A percentile compares a stretch with the other conserved stretches of the same genome.
Conservation (phyloP, 495 filamentous ascomycete genomes). For the Hypoxylon crocopeplum region DNA sequence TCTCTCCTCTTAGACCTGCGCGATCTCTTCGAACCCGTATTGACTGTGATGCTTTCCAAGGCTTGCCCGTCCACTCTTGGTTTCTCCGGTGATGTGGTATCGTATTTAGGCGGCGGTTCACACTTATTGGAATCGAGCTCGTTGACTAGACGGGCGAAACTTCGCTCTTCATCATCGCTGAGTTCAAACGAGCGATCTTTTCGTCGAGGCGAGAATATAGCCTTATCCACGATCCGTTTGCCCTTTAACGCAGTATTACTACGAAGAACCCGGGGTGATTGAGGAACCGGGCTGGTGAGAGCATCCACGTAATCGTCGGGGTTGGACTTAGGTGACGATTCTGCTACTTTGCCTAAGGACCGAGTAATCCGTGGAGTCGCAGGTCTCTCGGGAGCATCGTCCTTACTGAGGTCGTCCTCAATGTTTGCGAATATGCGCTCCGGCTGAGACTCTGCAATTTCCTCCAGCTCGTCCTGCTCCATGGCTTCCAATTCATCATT, state of each 20-base stretch:
- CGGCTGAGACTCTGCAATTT: background rate
- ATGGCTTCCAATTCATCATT: constrained; percentile 23
- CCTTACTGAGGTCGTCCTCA: background rate
- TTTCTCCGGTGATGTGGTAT: constrained; percentile 34
- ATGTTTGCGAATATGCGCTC: background rate
- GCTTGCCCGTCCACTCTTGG: background rate
- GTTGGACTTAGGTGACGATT: constrained; percentile 46
- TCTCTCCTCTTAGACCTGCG: constrained; percentile 12
- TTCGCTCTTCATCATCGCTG: constrained; percentile 54
- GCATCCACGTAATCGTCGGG: constrained; percentile 56
- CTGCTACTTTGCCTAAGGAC: constrained; percentile 16
- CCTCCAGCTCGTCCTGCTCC: constrained; percentile 5
- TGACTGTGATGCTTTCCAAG: constrained; percentile 29
- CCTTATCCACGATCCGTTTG: background rate
- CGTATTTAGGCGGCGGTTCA: constrained; percentile 24
- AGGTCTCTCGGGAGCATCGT: background rate
- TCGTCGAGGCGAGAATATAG: background rate
- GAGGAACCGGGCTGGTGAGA: constrained; percentile 43
- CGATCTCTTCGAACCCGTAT: constrained; percentile 15
- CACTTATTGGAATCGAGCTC: constrained; percentile 50
- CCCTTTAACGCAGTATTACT: constrained; percentile 8
- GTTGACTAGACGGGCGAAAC: constrained; percentile 52
- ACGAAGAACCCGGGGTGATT: constrained; percentile 11
- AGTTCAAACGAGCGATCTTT: constrained; percentile 48
- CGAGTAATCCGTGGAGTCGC: constrained; percentile 9